phyloP scores from a whole-genome alignment of 2,329 filamentous ascomycete genomes.

The Periconia sp. region DNA sequence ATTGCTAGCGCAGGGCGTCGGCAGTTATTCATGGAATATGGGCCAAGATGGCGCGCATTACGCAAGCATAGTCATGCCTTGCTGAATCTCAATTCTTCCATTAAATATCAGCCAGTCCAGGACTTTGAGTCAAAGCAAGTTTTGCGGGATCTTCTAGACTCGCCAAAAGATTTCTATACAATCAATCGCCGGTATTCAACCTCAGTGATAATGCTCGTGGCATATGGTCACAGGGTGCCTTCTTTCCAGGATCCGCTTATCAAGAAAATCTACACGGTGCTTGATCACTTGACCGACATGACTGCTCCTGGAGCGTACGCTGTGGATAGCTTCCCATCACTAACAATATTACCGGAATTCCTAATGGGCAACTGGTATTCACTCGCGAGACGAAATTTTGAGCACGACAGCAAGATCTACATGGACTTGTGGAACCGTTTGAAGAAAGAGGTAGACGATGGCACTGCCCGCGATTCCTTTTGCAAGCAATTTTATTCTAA shows the following conservation, averaged over 20 bases:
- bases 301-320: constrained; percentile 35
- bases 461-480: constrained; percentile 38
- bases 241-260: constrained; percentile 39
- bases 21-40: constrained; percentile 53
- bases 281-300: constrained; percentile 40
- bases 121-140: constrained; percentile 56
- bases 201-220: constrained; percentile 41
- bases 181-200: constrained; percentile 42
- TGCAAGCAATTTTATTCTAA: constrained; percentile 43
- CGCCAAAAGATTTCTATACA: constrained; percentile 36
- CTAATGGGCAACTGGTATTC: constrained; percentile 38
- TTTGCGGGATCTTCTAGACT: constrained; percentile 49
- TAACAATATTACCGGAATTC: constrained; percentile 36
- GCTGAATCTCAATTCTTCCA: constrained; percentile 35
- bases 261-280: constrained; percentile 37
- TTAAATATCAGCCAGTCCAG: constrained; percentile 51
- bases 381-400: constrained; percentile 30
- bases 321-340: constrained; percentile 36
- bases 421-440: constrained; percentile 40
- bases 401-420: constrained; percentile 39
- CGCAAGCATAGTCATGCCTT: constrained; percentile 42
- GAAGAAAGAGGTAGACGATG: constrained; percentile 35
- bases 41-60: constrained; percentile 45
- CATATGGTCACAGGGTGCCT: constrained; percentile 43
- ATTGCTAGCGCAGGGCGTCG: constrained; percentile 56